These are phyloP conservation scores for Verticillium klebahnii DNA, from an alignment of 2,329 filamentous ascomycete genomes.

Conservation along the genomic window DNA sequence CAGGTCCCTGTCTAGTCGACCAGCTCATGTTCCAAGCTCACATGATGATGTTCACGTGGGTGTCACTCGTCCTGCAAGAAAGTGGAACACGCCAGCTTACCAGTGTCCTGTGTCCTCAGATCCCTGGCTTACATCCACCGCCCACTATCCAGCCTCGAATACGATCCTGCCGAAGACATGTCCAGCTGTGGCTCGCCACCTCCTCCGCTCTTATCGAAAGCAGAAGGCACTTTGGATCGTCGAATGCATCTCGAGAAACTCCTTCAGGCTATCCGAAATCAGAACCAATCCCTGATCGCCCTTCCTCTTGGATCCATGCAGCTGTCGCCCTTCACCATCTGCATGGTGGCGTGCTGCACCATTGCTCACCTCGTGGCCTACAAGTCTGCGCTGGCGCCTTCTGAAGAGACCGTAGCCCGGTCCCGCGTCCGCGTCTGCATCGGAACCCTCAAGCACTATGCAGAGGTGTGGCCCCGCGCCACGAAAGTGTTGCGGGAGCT, in stretches of 20 bases:
- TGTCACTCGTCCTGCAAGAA: background rate
- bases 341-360: constrained; percentile 24
- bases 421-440: background rate
- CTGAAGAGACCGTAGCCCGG: background rate
- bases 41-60: constrained; percentile 18
- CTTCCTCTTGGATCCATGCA: constrained; percentile 26
- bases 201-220: constrained; percentile 2
- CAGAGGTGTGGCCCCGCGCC: background rate
- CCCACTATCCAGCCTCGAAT: constrained; percentile 32
- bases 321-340: constrained; percentile 34
- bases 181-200: constrained; percentile 30
- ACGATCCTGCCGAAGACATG: constrained; percentile 29
- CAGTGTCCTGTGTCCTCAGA: background rate
- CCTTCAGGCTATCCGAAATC: constrained; percentile 10
- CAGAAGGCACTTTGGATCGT: background rate
- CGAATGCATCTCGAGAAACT: constrained; percentile 18
- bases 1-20: constrained; percentile 23
- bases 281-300: constrained; percentile 11
- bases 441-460: background rate
- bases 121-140: constrained; percentile 24
- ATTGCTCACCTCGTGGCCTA: constrained; percentile 1
- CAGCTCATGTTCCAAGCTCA: constrained; percentile 25
- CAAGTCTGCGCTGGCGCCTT: background rate
- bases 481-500: background rate
- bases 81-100: background rate